These are phyloP conservation scores for Geotrichum reessii DNA, from an alignment of 1,139 yeast genomes.

Conservation along the genomic window DNA sequence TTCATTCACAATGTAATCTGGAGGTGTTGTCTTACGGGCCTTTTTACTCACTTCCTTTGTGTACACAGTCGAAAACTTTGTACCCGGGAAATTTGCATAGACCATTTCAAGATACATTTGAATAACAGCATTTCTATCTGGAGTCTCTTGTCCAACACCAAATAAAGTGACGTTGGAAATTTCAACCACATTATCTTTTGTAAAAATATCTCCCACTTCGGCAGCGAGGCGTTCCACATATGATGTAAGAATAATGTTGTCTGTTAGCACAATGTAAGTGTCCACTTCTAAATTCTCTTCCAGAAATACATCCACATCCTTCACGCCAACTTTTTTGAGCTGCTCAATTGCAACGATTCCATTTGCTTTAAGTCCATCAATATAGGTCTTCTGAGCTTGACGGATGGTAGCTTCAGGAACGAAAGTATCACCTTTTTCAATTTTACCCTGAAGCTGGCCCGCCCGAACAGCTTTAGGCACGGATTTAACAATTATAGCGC, in stretches of 20 bases:
- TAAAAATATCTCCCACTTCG: neutral
- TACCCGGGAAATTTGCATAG: neutral
- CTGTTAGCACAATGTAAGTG: constrained; percentile 2
- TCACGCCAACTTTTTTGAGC: constrained; percentile 8
- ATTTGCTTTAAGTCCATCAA: constrained; percentile 4
- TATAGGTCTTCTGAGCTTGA: constrained; percentile 4
- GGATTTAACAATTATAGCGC: constrained; percentile 5
- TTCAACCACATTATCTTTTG: constrained; percentile 1
- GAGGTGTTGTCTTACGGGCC: constrained; percentile 1
- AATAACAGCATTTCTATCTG: constrained; percentile 4
- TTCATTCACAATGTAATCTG: constrained; percentile 7
- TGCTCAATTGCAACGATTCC: neutral
- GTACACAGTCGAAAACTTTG: neutral
- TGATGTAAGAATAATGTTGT: constrained; percentile 1
- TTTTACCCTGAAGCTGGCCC: constrained; percentile 8
- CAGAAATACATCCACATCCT: constrained; percentile 8
- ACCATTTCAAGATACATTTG: neutral
- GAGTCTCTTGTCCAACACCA: constrained; percentile 3
- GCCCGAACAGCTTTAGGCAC: constrained; percentile 7
- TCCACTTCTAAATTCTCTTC: neutral
- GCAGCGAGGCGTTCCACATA: neutral
- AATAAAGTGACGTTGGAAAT: neutral
- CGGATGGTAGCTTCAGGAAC: constrained; percentile 7
- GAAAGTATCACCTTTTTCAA: constrained; percentile 9
- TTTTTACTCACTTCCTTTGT: constrained; percentile 9